These are phyloP conservation scores for Nevesoporus exiguus DNA, from an alignment of 768 basidiomycete genomes.

Conservation along the genomic window DNA sequence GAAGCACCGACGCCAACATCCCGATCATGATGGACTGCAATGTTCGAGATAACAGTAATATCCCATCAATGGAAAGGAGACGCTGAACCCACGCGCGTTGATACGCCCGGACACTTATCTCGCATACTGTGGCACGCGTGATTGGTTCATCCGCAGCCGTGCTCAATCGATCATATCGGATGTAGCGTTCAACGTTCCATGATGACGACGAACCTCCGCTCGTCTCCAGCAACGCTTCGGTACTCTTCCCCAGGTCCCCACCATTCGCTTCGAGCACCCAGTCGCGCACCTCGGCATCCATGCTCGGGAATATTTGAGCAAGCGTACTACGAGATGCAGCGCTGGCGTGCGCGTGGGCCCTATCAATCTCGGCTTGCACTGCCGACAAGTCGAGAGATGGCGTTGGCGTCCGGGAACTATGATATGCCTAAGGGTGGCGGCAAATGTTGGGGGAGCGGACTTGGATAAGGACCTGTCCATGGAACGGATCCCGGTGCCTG, in stretches of 20 bases:
- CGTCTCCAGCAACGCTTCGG: conserved; percentile 83
- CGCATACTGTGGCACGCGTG: background rate
- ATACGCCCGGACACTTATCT: background rate
- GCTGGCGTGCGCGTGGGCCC: conserved; percentile 68
- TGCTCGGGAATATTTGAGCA: conserved; percentile 81
- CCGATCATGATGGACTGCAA: background rate
- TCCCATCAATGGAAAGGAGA: background rate
- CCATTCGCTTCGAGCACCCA: conserved; percentile 88
- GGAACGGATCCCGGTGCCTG: conserved; percentile 49
- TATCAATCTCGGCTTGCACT: conserved; percentile 75
- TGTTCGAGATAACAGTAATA: background rate
- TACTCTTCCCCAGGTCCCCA: conserved; percentile 86
- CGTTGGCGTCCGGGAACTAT: conserved; percentile 67
- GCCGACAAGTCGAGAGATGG: conserved; percentile 66
- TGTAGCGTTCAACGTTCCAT: background rate
- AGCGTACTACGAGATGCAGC: conserved; percentile 74
- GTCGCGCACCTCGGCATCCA: conserved; percentile 82
- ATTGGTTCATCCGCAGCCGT: background rate
- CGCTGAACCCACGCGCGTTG: background rate
- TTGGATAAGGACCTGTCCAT: conserved; percentile 28
- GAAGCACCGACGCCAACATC: background rate
- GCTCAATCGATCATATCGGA: background rate
- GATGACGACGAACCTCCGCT: conserved; percentile 28
- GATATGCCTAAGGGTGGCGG: conserved; percentile 45
- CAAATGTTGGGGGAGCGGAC: conserved; percentile 28